Evolutionary conservation across 768 basidiomycete genomes (phyloP), one percentile per base, ranked within the genome.

Genomic region (Lactarius vividus): DNA sequence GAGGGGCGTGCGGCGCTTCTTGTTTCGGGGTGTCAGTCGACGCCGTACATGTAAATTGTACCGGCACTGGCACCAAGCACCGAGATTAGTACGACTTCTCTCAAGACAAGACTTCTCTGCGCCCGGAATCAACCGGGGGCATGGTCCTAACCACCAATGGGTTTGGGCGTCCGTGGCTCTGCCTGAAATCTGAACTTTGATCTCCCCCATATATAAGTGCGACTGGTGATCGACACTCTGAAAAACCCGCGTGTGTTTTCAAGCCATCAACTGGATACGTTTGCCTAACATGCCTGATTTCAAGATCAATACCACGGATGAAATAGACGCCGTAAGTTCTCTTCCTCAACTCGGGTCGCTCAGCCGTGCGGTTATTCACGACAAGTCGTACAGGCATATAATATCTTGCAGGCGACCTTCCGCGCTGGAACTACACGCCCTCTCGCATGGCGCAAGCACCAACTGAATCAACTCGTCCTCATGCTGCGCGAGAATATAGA

Each of bases 401-500:
- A 29, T 35, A 59, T 53, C 26, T 59, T 67, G 23, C 66, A 67
- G 20, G 77, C 79, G 18, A 83, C 83, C 9, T 93, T 92, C 74
- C 76, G 77, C 28, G 76, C 84, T 4, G 89, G 90, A 16, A 91
- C 87, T 72, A 82, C 85, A 52, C 85, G 79, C 70, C 77, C 84
- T 3, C 70, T 91, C 44, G 74, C 75, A 65, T 91, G 83, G 81
- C 82, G 91, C 18, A 82, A 83, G 61, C 79, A 83, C 55, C 91
- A 92, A 69, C 80, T 92, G 52, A 77, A 79, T 53, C 85, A 87
- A 69, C 79, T 91, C 37, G 86, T 84, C 29, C 83, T 80, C 28
- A 75, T 89, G 75, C 74, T 81, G 28, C 84, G 89, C 69, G 85
- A 89, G n/a, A 87, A 92, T 74, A 71, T 77, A 4, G 79, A 84